phyloP scores from a whole-genome alignment of 2,329 filamentous ascomycete species.

The Parastagonospora avenae region DNA sequence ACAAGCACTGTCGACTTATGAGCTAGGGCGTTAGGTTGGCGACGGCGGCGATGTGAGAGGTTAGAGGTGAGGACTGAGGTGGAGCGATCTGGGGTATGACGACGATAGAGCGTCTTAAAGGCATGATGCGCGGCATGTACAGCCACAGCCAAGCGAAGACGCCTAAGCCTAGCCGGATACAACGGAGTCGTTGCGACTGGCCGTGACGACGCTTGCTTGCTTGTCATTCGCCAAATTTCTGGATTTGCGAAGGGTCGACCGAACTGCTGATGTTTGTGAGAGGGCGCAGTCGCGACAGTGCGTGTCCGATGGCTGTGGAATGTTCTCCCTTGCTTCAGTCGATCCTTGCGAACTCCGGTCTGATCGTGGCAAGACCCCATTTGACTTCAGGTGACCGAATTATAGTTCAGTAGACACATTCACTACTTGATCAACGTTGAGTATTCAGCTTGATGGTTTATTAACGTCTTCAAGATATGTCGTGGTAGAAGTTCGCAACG shows the following conservation, averaged over 20 bases:
- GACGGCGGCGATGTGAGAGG: conserved; percentile 9
- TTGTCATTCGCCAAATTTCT: neutral
- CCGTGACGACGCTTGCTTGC: conserved; percentile 1
- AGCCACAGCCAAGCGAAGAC: conserved; percentile 3
- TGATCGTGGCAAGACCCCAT: neutral
- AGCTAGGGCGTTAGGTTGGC: conserved; percentile 8
- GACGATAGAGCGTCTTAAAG: conserved; percentile 7
- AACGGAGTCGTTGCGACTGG: conserved; percentile 2
- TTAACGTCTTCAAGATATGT: too few relatives aligned
- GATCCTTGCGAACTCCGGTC: neutral
- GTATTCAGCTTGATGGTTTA: too few relatives aligned
- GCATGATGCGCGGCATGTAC: neutral
- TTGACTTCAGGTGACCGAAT: neutral
- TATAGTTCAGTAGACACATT: too few relatives aligned
- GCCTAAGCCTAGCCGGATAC: conserved; percentile 1
- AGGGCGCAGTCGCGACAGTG: neutral
- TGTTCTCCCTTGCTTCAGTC: neutral
- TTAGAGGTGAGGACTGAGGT: conserved; percentile 7
- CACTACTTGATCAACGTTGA: too few relatives aligned
- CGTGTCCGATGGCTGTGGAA: neutral
- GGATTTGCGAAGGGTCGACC: conserved; percentile 1
- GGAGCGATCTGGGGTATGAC: conserved; percentile 14
- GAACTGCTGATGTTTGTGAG: conserved; percentile 1
- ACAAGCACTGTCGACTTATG: conserved; percentile 2
- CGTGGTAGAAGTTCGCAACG: too few relatives aligned